Conservation (phyloP, 257 asterid species). For the Solanum verrucosum region DNA sequence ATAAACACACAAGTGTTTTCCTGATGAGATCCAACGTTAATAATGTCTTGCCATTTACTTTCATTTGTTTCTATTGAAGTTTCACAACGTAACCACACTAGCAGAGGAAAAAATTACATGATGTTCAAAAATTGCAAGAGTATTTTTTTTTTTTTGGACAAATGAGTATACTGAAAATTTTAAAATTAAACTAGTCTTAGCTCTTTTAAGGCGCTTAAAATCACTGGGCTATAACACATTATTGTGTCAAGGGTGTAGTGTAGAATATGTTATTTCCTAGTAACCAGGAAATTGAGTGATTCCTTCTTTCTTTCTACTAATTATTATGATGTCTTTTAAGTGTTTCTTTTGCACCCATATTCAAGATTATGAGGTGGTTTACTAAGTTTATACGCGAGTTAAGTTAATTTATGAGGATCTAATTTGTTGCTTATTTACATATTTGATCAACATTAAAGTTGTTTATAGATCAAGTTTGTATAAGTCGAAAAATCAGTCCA, state of each 20-base stretch:
- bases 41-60: not conserved
- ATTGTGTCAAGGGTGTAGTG: too few relatives aligned
- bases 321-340: not conserved
- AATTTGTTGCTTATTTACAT: not conserved
- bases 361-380: not conserved
- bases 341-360: not conserved
- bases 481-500: not conserved
- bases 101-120: too few relatives aligned
- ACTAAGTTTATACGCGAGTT: not conserved
- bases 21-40: not conserved
- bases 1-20: not conserved
- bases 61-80: not conserved
- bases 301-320: not conserved
- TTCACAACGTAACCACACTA: not conserved
- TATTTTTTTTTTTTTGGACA: too few relatives aligned
- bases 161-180: too few relatives aligned
- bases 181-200: too few relatives aligned
- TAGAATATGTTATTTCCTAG: too few relatives aligned
- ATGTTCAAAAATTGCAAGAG: too few relatives aligned
- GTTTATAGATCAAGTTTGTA: not conserved
- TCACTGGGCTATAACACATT: too few relatives aligned
- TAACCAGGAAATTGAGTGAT: not conserved
- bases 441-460: too few relatives aligned
- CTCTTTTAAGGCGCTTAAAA: too few relatives aligned
- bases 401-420: not conserved